Evolutionary conservation across 23 red algal species (phyloP), one percentile per base, ranked within the genome.

Genomic region (Gracilaria vermiculophylla): DNA sequence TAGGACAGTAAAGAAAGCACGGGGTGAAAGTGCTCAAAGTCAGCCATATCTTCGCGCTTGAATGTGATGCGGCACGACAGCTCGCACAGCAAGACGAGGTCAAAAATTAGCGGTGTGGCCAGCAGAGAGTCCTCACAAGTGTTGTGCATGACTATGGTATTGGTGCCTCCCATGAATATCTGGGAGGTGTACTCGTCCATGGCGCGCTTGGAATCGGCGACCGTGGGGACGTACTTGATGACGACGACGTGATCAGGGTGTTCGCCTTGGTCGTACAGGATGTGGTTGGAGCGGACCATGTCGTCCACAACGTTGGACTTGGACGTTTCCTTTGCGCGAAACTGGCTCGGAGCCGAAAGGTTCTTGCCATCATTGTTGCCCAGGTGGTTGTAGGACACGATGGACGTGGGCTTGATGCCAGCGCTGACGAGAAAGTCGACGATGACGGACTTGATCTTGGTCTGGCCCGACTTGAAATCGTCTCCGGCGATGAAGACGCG

Each of bases 401-500:
- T 99, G 1, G 92, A 80, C 15, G 81, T 91, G 16, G 97, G 97
- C 52, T 95, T 99, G 52, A 99, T 89, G 10, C 97, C 97, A 4
- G 97, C 93, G 19, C 65, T 82, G 36, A 99, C 88, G 76, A 99
- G 77, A 74, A 96, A 95, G 77, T 99, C 97, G 1, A 94, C 91
- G 66, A 99, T 81, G 8, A 99, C 94, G 3, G 81, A 89, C 89
- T 99, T 99, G 33, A 96, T 91, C 74, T 99, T 99, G 23, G 97
- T 99, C 78, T 99, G 97, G n/a, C 97, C 97, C 33, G 87, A 93
- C 70, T 99, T 99, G 77, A 99, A 99, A 61, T 99, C 97, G 67
- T 99, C 97, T 20, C 97, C 97, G 16, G 81, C 97, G 42, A 99
- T 94, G 57, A 99, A 99, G 2, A 96, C 93, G 31, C 65, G 70